Base-by-base conservation (phyloP, 139 green algal genomes). In the Picochlorum sp. region DNA sequence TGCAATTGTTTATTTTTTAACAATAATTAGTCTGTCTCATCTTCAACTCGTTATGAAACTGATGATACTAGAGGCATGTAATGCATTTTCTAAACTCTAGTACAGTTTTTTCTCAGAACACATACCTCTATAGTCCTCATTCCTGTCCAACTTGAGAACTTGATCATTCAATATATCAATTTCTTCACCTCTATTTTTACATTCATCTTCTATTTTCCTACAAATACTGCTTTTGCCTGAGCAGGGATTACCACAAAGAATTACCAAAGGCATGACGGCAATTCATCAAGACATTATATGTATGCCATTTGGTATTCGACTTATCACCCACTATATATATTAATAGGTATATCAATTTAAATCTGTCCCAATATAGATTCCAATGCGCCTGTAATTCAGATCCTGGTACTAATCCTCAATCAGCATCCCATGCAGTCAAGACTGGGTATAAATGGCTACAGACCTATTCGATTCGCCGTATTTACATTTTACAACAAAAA, bases 201-300 rank as follows among this genome's bases (percentile, higher is more conserved):
- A 68, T 3, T 69, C 35, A 5, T 60, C 16, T 7, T 45, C 44
- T 5, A 96, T 68, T 16, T 57, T 51, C 9, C 40, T 50, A 14
- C 69, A 77, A 6, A 82, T 64, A 1, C 28, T 80, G 26, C 61
- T 87, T 54, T 97, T 97, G 50, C 89, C 87, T 58, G 73, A 86
- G 64, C 66, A 83, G 1, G 89, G 89, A 62, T 91, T 76, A 0
- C 89, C 89, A 36, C 67, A 80, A 0, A 97, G 31, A 10, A 97
- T 64, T 1, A 97, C 67, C n/a, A 97, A 57, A 7, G 82, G 64
- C 82, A 90, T 88, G 39, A n/a, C n/a, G n/a, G n/a, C n/a, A n/a
- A n/a, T n/a, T n/a, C n/a, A n/a, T n/a, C n/a, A n/a, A n/a, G n/a
- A n/a, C n/a, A n/a, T n/a, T n/a, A n/a, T n/a, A n/a, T n/a, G n/a